Conservation (phyloP, 768 basidiomycete genomes). For the Coprinellus micaceus region DNA sequence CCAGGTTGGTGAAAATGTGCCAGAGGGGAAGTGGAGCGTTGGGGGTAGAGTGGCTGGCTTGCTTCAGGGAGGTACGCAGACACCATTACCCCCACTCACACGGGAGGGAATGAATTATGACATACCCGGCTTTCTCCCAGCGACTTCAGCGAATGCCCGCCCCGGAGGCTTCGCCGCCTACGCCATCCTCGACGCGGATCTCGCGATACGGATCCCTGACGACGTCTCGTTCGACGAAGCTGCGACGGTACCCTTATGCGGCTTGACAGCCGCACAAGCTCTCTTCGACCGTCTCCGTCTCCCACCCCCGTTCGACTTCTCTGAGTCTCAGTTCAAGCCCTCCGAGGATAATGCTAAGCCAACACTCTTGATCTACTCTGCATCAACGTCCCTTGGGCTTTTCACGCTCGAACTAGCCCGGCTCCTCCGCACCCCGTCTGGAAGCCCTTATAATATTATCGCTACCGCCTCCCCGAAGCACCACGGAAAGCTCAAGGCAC, state of each 20-base stretch:
- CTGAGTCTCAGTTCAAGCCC: slow-evolving; percentile 17
- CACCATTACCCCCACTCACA: neutral
- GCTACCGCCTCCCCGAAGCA: slow-evolving; percentile 30
- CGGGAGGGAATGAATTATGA: neutral
- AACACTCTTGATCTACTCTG: slow-evolving; percentile 30
- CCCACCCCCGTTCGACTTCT: slow-evolving; percentile 22
- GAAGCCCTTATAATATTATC: slow-evolving; percentile 25
- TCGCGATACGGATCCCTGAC: slow-evolving; percentile 25
- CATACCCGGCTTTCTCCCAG: too few relatives aligned
- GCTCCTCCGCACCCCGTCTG: slow-evolving; percentile 20
- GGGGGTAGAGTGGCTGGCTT: slow-evolving; percentile 33
- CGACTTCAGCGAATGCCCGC: slow-evolving; percentile 27
- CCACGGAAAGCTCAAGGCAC: slow-evolving; percentile 21
- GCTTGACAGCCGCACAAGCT: slow-evolving; percentile 33
- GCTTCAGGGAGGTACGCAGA: slow-evolving; percentile 26
- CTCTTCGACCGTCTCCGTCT: slow-evolving; percentile 30
- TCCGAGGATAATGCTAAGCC: slow-evolving; percentile 18
- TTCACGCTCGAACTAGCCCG: slow-evolving; percentile 27
- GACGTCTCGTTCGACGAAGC: slow-evolving; percentile 30
- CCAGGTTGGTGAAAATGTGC: slow-evolving; percentile 25
- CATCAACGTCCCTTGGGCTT: slow-evolving; percentile 31
- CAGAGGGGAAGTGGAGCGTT: slow-evolving; percentile 19
- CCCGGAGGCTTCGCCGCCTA: slow-evolving; percentile 36
- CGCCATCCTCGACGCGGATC: slow-evolving; percentile 29
- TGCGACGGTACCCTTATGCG: slow-evolving; percentile 28